Base-by-base conservation (phyloP, 179 eudicot genomes). In the Beta corolliflora region DNA sequence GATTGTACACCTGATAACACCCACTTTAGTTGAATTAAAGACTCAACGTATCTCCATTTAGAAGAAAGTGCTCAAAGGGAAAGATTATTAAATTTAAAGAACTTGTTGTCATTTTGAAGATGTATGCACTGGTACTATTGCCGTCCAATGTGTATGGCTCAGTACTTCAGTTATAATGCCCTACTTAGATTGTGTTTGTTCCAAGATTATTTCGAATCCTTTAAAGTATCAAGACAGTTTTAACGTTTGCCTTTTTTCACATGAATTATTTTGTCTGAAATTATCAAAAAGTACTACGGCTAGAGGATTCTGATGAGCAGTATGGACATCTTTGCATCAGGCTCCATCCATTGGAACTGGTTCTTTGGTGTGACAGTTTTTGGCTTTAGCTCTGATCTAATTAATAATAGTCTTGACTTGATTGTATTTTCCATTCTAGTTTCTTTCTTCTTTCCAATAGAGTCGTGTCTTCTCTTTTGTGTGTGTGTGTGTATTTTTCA, bases 1-100 rank as follows among this genome's bases (percentile, higher is more conserved):
- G 91, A 5, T 68, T 96, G 83, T 96, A 96, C 81, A 94, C 98
- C 79, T 95, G 88, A 92, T 78, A 61, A 69, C 31, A 29, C 61
- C 31, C 55, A 36, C 11, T 65, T 73, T 61, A 41, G 18, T 85
- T 66, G 55, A 31, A 54, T 63, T 67, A 46, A 48, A 48, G 53
- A 21, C 19, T 16, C 16, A 13, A 61, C 53, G 3, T 53, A 16
- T 18, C 5, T 16, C 10, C 7, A 31, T 58, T 69, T 70, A 44
- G 44, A n/a, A 44, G 67, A 55, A 12, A 29, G 31, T 21, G 10
- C 48, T 21, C n/a, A 10, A 41, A 50, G 15, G 31, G 13, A 58
- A 36, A 76, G 0, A 41, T 16, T 48, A 53, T 7, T 25, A 61
- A 48, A 1, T 44, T 70, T 60, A 19, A 46, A 71, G 59, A 18